phyloP scores from a whole-genome alignment of 1,139 yeast species.

The Arxiozyma slooffiae region DNA sequence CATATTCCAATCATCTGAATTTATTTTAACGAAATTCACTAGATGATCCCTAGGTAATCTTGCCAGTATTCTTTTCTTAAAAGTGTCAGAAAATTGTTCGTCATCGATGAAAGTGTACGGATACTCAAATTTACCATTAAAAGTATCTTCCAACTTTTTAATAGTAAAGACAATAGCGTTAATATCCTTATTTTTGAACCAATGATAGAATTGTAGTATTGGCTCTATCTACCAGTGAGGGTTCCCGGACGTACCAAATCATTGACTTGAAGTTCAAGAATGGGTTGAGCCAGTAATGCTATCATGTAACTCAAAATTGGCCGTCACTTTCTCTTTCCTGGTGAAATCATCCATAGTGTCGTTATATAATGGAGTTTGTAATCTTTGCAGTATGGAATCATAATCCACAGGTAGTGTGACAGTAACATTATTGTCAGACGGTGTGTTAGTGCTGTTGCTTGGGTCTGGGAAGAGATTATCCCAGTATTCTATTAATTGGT shows the following conservation, averaged over 20 bases:
- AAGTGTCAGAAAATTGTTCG: slow-evolving; percentile 48
- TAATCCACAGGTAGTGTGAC: neutral
- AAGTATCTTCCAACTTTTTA: slow-evolving; percentile 47
- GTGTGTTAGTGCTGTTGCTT: neutral
- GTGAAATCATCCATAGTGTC: slow-evolving; percentile 3
- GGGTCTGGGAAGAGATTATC: neutral
- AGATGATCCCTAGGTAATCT: slow-evolving; percentile 38
- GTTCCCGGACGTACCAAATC: slow-evolving; percentile 26
- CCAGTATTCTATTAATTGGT: neutral
- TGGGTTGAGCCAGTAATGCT: slow-evolving; percentile 28
- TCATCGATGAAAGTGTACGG: slow-evolving; percentile 79
- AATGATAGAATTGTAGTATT: slow-evolving; percentile 68
- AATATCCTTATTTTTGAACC: slow-evolving; percentile 57
- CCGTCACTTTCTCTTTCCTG: slow-evolving; percentile 29
- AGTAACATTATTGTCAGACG: neutral
- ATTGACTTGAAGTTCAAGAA: slow-evolving; percentile 43
- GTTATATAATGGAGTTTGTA: slow-evolving; percentile 11
- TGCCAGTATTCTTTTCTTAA: slow-evolving; percentile 37
- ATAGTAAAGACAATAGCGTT: slow-evolving; percentile 44
- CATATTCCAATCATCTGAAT: slow-evolving; percentile 49
- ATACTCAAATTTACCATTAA: slow-evolving; percentile 61
- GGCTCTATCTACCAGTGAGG: slow-evolving; percentile 32
- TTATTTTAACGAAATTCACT: slow-evolving; percentile 49
- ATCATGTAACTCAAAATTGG: slow-evolving; percentile 33
- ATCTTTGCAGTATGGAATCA: slow-evolving; percentile 3